Evolutionary conservation across 2,329 filamentous ascomycete genomes (phyloP).

Genomic region (Botryotinia globosa): DNA sequence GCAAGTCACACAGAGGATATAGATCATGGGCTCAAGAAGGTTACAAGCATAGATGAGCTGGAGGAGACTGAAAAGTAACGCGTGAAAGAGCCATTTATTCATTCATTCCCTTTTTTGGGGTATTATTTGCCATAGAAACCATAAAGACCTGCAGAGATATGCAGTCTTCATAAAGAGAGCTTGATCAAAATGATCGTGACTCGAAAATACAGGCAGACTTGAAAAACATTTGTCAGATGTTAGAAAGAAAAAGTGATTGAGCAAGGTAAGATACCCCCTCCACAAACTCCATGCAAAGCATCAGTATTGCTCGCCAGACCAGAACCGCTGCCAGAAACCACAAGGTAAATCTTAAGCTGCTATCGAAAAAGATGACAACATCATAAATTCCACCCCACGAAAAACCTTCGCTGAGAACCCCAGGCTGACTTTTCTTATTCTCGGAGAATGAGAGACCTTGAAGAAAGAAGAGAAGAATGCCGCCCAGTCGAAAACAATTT

Average conservation of each 20-base stretch:
- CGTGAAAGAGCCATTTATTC: slow-evolving; percentile 35
- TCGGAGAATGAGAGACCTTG: slow-evolving; percentile 7
- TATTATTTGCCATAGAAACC: slow-evolving; percentile 35
- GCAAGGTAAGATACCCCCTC: slow-evolving; percentile 33
- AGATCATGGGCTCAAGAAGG: slow-evolving; percentile 43
- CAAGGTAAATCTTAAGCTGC: slow-evolving; percentile 32
- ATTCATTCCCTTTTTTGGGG: slow-evolving; percentile 22
- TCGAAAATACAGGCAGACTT: slow-evolving; percentile 31
- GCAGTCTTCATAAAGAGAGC: slow-evolving; percentile 33
- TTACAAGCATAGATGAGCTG: slow-evolving; percentile 54
- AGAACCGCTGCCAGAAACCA: slow-evolving; percentile 38
- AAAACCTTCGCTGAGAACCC: slow-evolving; percentile 37
- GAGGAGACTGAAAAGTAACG: slow-evolving; percentile 53
- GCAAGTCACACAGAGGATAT: slow-evolving; percentile 21
- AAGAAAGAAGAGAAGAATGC: slow-evolving; percentile 7
- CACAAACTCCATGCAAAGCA: slow-evolving; percentile 39
- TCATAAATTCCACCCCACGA: slow-evolving; percentile 35
- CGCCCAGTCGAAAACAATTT: slow-evolving; percentile 9
- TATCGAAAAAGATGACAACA: slow-evolving; percentile 31
- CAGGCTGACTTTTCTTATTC: slow-evolving; percentile 38
- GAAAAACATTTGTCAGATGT: slow-evolving; percentile 28
- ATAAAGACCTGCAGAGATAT: slow-evolving; percentile 31
- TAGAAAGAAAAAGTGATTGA: slow-evolving; percentile 32
- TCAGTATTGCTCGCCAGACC: slow-evolving; percentile 34
- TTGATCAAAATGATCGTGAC: slow-evolving; percentile 36